phyloP scores from a whole-genome alignment of 1,284 basidiomycete genomes.

The Erythrobasidium hasegawianum region DNA sequence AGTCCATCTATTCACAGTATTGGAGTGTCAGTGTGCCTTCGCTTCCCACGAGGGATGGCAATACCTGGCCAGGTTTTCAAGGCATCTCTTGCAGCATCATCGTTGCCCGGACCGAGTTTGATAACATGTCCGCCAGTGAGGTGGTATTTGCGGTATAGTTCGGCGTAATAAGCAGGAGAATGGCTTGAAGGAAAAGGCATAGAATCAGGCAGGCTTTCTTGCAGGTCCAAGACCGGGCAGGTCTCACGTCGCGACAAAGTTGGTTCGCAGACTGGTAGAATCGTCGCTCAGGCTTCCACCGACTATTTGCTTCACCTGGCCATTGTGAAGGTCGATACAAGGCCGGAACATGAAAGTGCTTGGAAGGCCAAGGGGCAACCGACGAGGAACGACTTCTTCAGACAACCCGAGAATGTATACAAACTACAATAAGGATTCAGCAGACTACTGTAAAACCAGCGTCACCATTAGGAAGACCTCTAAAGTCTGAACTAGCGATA shows the following conservation, averaged over 20 bases:
- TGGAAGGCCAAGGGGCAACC: neutral
- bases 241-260: slow-evolving; percentile 83
- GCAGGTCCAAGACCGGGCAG: neutral
- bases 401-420: too few species aligned
- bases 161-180: slow-evolving; percentile 73
- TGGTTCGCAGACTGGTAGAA: slow-evolving; percentile 70
- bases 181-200: slow-evolving; percentile 56
- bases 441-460: neutral
- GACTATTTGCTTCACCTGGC: slow-evolving; percentile 96
- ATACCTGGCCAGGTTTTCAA: slow-evolving; percentile 76
- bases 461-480: neutral
- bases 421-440: neutral
- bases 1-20: slow-evolving; percentile 57
- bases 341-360: slow-evolving; percentile 65
- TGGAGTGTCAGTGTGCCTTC: slow-evolving; percentile 3
- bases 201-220: neutral
- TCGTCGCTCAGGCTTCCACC: slow-evolving; percentile 76
- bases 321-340: slow-evolving; percentile 94
- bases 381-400: neutral
- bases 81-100: slow-evolving; percentile 77
- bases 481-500: neutral
- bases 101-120: slow-evolving; percentile 85
- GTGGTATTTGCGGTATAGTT: slow-evolving; percentile 66
- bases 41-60: neutral
- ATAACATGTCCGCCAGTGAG: slow-evolving; percentile 91